phyloP scores from a whole-genome alignment of 768 basidiomycete genomes.

The Pleurotus citrinopileatus region DNA sequence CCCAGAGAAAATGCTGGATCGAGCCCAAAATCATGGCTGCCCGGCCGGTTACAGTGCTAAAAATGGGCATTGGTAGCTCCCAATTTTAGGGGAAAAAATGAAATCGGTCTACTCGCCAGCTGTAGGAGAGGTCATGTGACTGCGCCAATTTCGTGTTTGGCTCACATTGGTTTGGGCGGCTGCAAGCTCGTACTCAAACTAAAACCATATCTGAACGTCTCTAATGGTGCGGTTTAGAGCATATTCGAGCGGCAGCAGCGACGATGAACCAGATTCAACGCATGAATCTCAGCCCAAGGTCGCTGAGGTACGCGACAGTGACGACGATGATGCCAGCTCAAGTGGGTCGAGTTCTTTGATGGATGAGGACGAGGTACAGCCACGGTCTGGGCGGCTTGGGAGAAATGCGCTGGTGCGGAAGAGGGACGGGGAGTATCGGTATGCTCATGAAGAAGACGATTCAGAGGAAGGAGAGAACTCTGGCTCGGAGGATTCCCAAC shows the following conservation, averaged over 20 bases:
- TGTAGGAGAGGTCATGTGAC: too few relatives aligned
- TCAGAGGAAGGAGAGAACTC: neutral
- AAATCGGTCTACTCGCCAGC: too few relatives aligned
- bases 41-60: too few relatives aligned
- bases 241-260: conserved; percentile 4
- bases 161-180: too few relatives aligned
- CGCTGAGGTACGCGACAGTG: conserved; percentile 21
- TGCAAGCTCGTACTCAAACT: too few relatives aligned
- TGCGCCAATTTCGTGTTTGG: too few relatives aligned
- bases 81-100: too few relatives aligned
- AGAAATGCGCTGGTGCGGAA: conserved; percentile 52
- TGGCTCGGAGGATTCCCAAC: conserved; percentile 30
- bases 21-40: too few relatives aligned
- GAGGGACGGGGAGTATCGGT: conserved; percentile 48
- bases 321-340: conserved; percentile 30
- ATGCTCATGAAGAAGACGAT: conserved; percentile 40
- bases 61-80: too few relatives aligned
- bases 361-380: conserved; percentile 46
- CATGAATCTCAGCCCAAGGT: conserved; percentile 3
- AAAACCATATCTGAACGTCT: too few relatives aligned
- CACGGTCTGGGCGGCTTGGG: conserved; percentile 20
- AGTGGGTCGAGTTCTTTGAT: conserved; percentile 41
- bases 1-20: too few relatives aligned
- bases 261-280: conserved; percentile 17
- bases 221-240: conserved; percentile 7